Conservation (phyloP, 1,139 yeast genomes). For the Sugiyamaella pinicola region DNA sequence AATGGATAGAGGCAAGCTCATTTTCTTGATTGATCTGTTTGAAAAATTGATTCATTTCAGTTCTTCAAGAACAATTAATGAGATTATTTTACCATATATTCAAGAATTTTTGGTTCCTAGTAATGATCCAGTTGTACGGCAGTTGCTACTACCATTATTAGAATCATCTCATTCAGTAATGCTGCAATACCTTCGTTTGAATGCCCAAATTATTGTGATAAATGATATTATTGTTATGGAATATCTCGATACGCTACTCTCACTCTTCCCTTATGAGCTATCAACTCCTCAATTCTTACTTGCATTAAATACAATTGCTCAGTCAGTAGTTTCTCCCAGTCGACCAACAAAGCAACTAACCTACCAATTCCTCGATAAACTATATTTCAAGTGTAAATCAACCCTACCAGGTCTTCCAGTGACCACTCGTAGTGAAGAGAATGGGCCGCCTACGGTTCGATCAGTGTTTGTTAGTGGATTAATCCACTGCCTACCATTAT, state of each 20-base stretch:
- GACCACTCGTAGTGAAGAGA: conserved; percentile 45
- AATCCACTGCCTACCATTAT: conserved; percentile 57
- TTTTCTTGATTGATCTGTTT: conserved; percentile 60
- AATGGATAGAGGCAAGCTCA: conserved; percentile 51
- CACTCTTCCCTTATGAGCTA: conserved; percentile 60
- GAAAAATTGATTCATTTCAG: conserved; percentile 56
- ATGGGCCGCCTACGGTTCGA: conserved; percentile 47
- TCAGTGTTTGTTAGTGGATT: conserved; percentile 56
- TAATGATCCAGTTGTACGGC: conserved; percentile 17
- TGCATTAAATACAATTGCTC: conserved; percentile 61
- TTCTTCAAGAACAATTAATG: conserved; percentile 40
- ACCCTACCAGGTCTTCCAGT: conserved; percentile 41
- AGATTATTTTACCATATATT: conserved; percentile 50
- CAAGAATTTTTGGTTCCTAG: conserved; percentile 47
- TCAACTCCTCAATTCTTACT: conserved; percentile 60
- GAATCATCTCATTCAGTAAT: conserved; percentile 74
- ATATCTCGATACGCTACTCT: conserved; percentile 45
- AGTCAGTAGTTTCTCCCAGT: conserved; percentile 52
- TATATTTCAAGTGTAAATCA: conserved; percentile 44
- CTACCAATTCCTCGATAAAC: conserved; percentile 46
- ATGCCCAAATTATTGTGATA: conserved; percentile 4
- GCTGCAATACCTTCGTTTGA: conserved; percentile 42
- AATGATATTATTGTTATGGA: conserved; percentile 23
- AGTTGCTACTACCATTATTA: conserved; percentile 44
- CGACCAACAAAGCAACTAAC: conserved; percentile 42